Base-by-base conservation (phyloP, 441 rosid species). In the Erodium chrysanthum region DNA sequence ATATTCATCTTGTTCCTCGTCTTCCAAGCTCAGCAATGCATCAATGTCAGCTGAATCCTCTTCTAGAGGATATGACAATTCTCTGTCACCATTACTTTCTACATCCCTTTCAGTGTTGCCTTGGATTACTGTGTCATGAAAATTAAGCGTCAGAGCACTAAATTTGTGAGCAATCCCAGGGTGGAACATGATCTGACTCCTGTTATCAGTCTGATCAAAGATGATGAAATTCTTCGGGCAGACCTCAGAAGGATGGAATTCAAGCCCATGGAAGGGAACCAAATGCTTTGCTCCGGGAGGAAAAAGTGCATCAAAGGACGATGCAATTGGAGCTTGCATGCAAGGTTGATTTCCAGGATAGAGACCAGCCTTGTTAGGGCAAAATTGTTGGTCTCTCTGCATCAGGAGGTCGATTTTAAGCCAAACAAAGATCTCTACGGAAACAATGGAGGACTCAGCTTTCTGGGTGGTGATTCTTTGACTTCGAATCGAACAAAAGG, bases 41-140 rank as follows among this genome's bases (percentile, higher is more conserved):
- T 91, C 91, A 54, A 91, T 91, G 76, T 91, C 97, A 74, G 81
- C 89, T 1, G 95, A 86, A 84, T 91, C 92, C 73, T 89, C 96
- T 75, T 84, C 33, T 29, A 29, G 33, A 29, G 33, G 82, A 66
- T 73, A 40, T 8, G 46, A 73, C 31, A 85, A 79, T 5, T 29
- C 33, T 29, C 33, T 29, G 5, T 29, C 33, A 29, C 5, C 33
- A 1, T 4, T 29, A 29, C 5, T 29, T 0, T 4, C 77, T 71
- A 75, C 71, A 66, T 68, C 70, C 23, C 74, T 75, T 59, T 69
- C 84, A 44, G 73, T 73, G 76, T 79, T 84, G 62, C 5, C 33
- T 29, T 6, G 33, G 33, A 3, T 29, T 4, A 4, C 3, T 6
- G 33, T 29, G 33, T 83, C 74, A 68, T 66, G 74, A 27, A 74